Conservation (phyloP, 306 rosid genomes). For the Lathyrus aphaca region DNA sequence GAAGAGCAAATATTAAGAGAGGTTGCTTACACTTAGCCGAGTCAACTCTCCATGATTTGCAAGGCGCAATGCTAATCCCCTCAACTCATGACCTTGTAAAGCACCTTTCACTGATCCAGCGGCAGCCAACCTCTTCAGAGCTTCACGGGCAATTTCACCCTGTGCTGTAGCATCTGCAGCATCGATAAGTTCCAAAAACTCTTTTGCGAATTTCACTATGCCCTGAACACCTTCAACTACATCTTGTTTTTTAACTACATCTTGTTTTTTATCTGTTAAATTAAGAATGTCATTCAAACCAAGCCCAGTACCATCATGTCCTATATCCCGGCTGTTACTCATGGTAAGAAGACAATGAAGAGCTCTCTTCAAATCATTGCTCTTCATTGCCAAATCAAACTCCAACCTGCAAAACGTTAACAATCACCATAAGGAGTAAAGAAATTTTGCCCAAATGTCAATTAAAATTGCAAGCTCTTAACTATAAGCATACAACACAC, state of each 20-base stretch:
- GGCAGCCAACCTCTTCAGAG: conserved; percentile 92
- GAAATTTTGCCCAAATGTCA: conserved; percentile 12
- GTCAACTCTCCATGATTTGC: conserved; percentile 99
- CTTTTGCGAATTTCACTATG: conserved; percentile 89
- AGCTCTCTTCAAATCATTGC: conserved; percentile 96
- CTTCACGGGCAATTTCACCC: conserved; percentile 96
- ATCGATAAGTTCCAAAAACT: conserved; percentile 94
- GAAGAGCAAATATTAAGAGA: conserved; percentile 32
- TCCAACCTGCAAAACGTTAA: conserved; percentile 67
- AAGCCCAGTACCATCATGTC: conserved; percentile 78
- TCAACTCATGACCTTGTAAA: conserved; percentile 84
- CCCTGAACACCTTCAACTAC: conserved; percentile 89
- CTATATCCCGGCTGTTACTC: conserved; percentile 97
- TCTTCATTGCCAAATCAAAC: conserved; percentile 97
- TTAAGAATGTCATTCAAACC: conserved; percentile 93
- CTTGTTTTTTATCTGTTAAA: conserved; percentile 74
- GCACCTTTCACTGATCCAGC: conserved; percentile 97
- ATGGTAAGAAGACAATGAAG: conserved; percentile 97
- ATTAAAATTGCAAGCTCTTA: conserved; percentile 28
- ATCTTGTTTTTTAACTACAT: conserved; percentile 71
- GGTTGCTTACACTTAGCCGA: conserved; percentile 75
- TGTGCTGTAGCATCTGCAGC: conserved; percentile 99
- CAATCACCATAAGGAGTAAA: conserved; percentile 28
- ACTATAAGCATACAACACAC: conserved; percentile 49
- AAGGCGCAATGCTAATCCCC: conserved; percentile 89